A percentile compares a stretch with the other conserved stretches of the same genome.
Evolutionary conservation across 2,329 filamentous ascomycete genomes (phyloP).

Genomic region (Fusarium robinianum): DNA sequence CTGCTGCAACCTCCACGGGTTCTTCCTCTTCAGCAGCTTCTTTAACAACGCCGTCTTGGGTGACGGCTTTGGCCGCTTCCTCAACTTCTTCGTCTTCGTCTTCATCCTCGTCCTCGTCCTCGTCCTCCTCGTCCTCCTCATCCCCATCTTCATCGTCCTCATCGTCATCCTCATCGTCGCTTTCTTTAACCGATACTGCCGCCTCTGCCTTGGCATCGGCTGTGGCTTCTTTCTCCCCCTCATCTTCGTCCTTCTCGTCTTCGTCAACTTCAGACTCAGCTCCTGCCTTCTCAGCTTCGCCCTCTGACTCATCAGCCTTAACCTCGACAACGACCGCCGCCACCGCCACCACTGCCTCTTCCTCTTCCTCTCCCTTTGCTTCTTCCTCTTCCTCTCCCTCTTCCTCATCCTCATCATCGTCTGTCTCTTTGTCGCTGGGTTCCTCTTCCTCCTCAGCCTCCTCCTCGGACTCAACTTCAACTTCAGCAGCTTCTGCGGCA

Average conservation of each 20-base stretch:
- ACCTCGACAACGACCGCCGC: constrained; percentile 17
- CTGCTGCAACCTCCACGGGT: constrained; percentile 12
- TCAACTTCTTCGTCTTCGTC: constrained; percentile 34
- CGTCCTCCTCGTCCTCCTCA: not conserved
- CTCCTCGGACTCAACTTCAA: constrained; percentile 5
- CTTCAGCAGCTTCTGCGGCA: constrained; percentile 28
- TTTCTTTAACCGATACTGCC: constrained; percentile 30
- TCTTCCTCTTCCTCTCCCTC: constrained; percentile 9
- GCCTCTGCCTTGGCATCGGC: constrained; percentile 41
- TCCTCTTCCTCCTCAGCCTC: constrained; percentile 6
- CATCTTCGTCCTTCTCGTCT: constrained; percentile 34
- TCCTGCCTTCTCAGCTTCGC: constrained; percentile 17
- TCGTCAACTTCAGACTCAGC: constrained; percentile 34
- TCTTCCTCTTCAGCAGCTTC: constrained; percentile 33
- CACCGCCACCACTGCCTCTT: constrained; percentile 10
- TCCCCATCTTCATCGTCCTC: constrained; percentile 11
- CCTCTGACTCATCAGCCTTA: constrained; percentile 10
- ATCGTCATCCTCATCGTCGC: constrained; percentile 36
- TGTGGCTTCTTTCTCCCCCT: constrained; percentile 15
- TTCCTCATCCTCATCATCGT: not conserved
- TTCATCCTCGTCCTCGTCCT: not conserved
- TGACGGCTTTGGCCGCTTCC: constrained; percentile 35
- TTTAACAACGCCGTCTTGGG: constrained; percentile 31
- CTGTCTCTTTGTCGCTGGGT: constrained; percentile 3
- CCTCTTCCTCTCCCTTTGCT: not conserved